Conservation (phyloP, 192 early-diverging fungal species). For the Coemansia sp. region DNA sequence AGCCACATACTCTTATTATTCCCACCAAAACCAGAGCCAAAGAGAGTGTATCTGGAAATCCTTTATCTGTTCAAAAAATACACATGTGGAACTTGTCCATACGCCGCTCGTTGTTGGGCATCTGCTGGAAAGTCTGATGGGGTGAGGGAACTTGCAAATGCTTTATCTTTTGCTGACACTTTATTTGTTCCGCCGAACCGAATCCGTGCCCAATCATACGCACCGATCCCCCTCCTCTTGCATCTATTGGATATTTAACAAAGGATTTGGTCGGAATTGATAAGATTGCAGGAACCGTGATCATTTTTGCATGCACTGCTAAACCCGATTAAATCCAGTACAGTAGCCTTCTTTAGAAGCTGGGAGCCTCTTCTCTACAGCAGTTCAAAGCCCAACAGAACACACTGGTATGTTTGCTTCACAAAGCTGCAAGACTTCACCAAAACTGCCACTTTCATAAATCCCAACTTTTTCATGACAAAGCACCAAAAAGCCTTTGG, state of each 20-base stretch:
- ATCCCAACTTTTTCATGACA: no score
- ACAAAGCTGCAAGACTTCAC: no score
- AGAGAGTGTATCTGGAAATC: neutral
- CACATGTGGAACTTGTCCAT: conserved; percentile 40
- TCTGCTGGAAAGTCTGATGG: neutral
- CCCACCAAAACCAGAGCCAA: neutral
- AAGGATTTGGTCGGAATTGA: neutral
- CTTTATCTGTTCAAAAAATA: conserved; percentile 13
- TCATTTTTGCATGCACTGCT: no score
- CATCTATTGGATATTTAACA: neutral
- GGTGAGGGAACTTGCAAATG: no score
- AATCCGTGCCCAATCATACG: neutral
- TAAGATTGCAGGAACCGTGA: neutral
- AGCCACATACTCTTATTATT: neutral
- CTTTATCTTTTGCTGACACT: no score
- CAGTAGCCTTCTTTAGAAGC: no score
- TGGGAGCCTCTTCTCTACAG: no score
- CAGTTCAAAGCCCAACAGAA: no score
- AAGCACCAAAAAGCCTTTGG: no score
- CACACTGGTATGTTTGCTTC: no score
- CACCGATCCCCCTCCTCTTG: neutral
- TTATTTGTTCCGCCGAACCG: neutral
- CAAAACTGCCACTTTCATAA: no score
- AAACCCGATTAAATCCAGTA: no score
- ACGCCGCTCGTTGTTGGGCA: conserved; percentile 23